Evolutionary conservation across 495 filamentous ascomycete genomes (phyloP).

Genomic region (Hypomontagnella submonticulosa): DNA sequence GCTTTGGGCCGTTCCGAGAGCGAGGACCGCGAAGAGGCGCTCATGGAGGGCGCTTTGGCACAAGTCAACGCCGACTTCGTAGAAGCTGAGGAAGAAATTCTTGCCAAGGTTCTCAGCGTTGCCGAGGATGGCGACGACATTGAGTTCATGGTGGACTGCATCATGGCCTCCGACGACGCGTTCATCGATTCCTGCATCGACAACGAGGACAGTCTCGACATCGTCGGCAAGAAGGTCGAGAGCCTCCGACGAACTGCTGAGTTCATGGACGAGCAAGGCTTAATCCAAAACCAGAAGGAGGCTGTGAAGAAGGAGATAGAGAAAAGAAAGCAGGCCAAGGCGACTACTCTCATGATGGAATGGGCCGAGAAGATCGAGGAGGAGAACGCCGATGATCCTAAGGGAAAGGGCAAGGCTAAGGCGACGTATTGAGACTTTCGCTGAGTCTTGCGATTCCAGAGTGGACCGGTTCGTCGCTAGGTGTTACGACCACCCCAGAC

Average conservation of each 20-base stretch:
- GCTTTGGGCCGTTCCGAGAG: too few relatives aligned
- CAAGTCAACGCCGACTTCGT: background rate
- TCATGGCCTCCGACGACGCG: background rate
- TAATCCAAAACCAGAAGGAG: background rate
- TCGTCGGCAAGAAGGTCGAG: slow-evolving; percentile 63
- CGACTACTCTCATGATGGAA: slow-evolving; percentile 3
- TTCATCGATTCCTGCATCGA: slow-evolving; percentile 2
- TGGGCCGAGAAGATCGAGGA: slow-evolving; percentile 9
- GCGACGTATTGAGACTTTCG: background rate
- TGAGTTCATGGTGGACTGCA: background rate
- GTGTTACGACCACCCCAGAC: too few relatives aligned
- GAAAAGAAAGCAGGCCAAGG: background rate
- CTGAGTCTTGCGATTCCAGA: too few relatives aligned
- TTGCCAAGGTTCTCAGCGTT: background rate
- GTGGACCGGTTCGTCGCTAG: background rate
- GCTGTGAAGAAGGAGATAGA: background rate
- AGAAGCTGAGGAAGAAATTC: background rate
- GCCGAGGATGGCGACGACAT: background rate
- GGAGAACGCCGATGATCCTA: background rate
- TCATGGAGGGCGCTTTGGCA: too few relatives aligned
- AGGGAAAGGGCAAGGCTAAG: slow-evolving; percentile 7
- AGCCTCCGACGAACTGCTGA: slow-evolving; percentile 50
- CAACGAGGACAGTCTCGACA: slow-evolving; percentile 55
- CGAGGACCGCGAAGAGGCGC: background rate
- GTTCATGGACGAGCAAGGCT: background rate